Evolutionary conservation across 768 basidiomycete genomes (phyloP).

Genomic region (Boletus vermiculosoides): DNA sequence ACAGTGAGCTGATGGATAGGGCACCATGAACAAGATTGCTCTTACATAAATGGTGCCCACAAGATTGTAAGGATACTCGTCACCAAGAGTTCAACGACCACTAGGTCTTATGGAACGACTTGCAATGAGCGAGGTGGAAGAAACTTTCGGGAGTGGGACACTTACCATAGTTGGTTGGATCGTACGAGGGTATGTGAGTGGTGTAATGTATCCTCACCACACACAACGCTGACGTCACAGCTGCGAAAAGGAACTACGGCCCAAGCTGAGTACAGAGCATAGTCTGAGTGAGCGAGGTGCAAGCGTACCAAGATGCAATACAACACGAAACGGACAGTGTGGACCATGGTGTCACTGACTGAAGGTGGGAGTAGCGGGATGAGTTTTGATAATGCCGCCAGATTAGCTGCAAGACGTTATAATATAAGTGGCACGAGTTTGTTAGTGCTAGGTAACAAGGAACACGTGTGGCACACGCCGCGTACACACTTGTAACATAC

Average conservation of each 20-base stretch:
- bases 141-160: not conserved
- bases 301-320: constrained; percentile 43
- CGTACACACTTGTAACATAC: constrained; percentile 2
- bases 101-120: constrained; percentile 48
- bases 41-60: constrained; percentile 66
- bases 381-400: constrained; percentile 8
- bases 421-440: constrained; percentile 25
- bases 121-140: constrained; percentile 1
- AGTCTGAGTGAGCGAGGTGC: not conserved
- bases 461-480: constrained; percentile 9
- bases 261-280: not conserved
- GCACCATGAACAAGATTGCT: constrained; percentile 6
- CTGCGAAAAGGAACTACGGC: constrained; percentile 44
- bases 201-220: constrained; percentile 68
- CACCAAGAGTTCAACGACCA: constrained; percentile 65
- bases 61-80: constrained; percentile 60
- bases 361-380: constrained; percentile 6
- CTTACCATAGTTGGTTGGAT: constrained; percentile 64
- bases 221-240: constrained; percentile 43
- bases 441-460: constrained; percentile 8
- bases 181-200: constrained; percentile 46
- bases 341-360: constrained; percentile 27
- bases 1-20: constrained; percentile 10
- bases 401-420: constrained; percentile 21
- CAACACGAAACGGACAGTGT: constrained; percentile 39